Evolutionary conservation across 768 basidiomycete species (phyloP), one percentile per base, ranked within the genome.

Genomic region (Pholiota microspora): DNA sequence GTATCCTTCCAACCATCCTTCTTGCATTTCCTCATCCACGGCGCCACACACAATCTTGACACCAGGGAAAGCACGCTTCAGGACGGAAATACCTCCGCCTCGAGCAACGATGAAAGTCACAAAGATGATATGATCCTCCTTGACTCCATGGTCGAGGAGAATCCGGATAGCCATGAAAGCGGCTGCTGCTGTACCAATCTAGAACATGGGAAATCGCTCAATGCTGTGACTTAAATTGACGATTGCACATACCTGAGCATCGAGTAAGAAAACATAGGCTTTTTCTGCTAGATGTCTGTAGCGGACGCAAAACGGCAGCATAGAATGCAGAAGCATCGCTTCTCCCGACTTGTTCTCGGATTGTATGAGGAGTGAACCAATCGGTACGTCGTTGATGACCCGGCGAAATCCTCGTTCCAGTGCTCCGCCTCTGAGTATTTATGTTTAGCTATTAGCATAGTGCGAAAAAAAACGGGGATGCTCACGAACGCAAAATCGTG

Each of bases 121-220:
- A 64, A 95, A 95, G 53, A 97, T 84, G 60, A 97, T 95, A 62
- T 82, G 85, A 56, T 88, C 84, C 68, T 94, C 83, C 52, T 69
- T 80, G 15, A 96, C 86, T 10, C 96, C 94, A 61, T 99, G 96
- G 66, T 99, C 96, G 15, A 98, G 79, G 8, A 98, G 74, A 9
- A 96, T 82, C 25, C 96, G 88, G 57, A 99, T 91, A 0, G 94
- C 88, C 96, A 98, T 98, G 69, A 98, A 90, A 16, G 88, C 87
- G 3, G 92, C 85, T 0, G 95, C 94, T 4, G 88, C 96, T 0
- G 96, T 98, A 5, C 92, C 94, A 67, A 98, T 93, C 87, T 96
- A 59, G 15, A 31, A 40, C 12, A 16, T 13, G 46, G 4, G 31
- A n/a, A 38, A 28, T 15, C 15, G 54, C n/a, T n/a, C n/a, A n/a